Conservation (phyloP, 1,284 basidiomycete genomes). For the Pseudozyma sp. region DNA sequence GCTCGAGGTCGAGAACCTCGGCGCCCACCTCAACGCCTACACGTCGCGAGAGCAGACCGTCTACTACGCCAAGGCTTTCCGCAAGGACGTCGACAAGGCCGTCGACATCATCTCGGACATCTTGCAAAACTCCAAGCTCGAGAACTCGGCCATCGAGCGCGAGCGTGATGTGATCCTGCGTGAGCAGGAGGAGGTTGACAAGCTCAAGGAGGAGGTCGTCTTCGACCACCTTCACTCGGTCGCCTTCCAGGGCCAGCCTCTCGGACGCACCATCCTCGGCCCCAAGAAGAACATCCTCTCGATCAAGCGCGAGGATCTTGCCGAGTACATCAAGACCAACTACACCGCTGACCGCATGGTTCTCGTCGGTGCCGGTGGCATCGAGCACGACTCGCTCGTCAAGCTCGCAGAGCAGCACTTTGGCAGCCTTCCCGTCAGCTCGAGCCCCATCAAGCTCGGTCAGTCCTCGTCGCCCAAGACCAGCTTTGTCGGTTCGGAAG, state of each 20-base stretch:
- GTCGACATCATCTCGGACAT: slow-evolving; percentile 99
- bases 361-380: slow-evolving; percentile 94
- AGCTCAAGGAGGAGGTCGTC: slow-evolving; percentile 97
- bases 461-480: slow-evolving; percentile 72
- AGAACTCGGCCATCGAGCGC: slow-evolving; percentile 86
- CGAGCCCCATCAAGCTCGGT: slow-evolving; percentile 89
- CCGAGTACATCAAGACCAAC: slow-evolving; percentile 94
- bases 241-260: slow-evolving; percentile 93
- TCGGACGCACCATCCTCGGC: slow-evolving; percentile 97
- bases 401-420: slow-evolving; percentile 96
- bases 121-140: slow-evolving; percentile 96
- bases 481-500: slow-evolving; percentile 91
- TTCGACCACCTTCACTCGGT: slow-evolving; percentile 98
- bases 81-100: slow-evolving; percentile 89
- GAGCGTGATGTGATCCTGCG: slow-evolving; percentile 97
- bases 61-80: slow-evolving; percentile 99
- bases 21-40: slow-evolving; percentile 97
- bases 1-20: slow-evolving; percentile 97
- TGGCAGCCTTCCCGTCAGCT: slow-evolving; percentile 84
- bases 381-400: slow-evolving; percentile 91
- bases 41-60: slow-evolving; percentile 99
- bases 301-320: slow-evolving; percentile 90
- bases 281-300: slow-evolving; percentile 96
- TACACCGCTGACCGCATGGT: slow-evolving; percentile 99
- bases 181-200: slow-evolving; percentile 99